Conservation (phyloP, 768 basidiomycete genomes). For the Boletus vermiculosoides region DNA sequence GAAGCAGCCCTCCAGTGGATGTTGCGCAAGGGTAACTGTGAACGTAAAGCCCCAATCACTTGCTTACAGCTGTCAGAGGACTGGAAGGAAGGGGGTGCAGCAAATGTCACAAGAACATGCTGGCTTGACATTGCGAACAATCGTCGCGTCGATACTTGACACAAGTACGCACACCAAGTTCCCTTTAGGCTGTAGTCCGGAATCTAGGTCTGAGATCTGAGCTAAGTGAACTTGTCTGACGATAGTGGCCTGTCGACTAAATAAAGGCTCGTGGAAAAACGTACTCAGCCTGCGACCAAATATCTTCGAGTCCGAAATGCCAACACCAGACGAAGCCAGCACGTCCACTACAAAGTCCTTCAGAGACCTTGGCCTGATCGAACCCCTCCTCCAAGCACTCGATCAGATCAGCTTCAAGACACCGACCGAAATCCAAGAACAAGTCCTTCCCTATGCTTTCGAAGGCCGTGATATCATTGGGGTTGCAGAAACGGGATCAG, state of each 20-base stretch:
- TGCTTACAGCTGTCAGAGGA: slow-evolving; percentile 74
- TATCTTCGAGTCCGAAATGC: slow-evolving; percentile 42
- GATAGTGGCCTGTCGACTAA: neutral
- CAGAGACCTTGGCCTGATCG: slow-evolving; percentile 81
- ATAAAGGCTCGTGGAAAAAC: slow-evolving; percentile 14
- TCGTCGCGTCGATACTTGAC: neutral
- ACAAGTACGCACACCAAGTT: neutral
- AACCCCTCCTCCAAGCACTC: slow-evolving; percentile 85
- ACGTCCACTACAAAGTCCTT: slow-evolving; percentile 57
- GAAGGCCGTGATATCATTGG: slow-evolving; percentile 96
- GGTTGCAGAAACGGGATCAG: slow-evolving; percentile 96
- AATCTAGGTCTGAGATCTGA: neutral
- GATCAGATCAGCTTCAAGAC: slow-evolving; percentile 75
- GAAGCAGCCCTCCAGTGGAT: slow-evolving; percentile 88
- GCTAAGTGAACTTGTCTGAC: neutral
- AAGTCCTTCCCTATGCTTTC: slow-evolving; percentile 83
- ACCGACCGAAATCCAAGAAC: slow-evolving; percentile 89
- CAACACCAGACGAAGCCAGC: slow-evolving; percentile 61
- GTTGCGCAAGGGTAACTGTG: slow-evolving; percentile 81
- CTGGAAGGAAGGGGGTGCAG: slow-evolving; percentile 60
- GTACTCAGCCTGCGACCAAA: neutral
- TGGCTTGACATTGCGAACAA: slow-evolving; percentile 37
- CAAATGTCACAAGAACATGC: slow-evolving; percentile 66
- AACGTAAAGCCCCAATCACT: slow-evolving; percentile 58
- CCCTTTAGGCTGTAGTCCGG: too few species aligned